Percentiles rank a stretch among this genome's conserved stretches.
phyloP scores from a whole-genome alignment of 345 rosid species.

The Eucalyptus sideroxylon region DNA sequence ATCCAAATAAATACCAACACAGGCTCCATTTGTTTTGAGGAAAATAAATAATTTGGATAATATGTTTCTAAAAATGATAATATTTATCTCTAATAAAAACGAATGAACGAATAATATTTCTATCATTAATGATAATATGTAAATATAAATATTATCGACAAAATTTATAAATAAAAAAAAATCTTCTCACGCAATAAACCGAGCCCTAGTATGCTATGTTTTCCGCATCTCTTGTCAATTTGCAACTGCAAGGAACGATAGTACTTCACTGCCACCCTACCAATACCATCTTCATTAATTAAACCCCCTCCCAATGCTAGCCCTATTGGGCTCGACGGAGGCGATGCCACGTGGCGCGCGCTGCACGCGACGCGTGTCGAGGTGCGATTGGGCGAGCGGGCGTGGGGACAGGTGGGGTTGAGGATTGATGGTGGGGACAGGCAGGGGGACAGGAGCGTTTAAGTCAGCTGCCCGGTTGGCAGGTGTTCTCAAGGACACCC shows the following conservation, averaged over 20 bases:
- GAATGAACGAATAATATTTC: not conserved
- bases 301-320: not conserved
- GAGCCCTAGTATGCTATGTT: not conserved
- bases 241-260: not conserved
- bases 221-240: not conserved
- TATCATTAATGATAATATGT: not conserved
- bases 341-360: not conserved
- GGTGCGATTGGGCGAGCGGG: not conserved
- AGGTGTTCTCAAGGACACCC: constrained; percentile 27
- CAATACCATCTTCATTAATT: not conserved
- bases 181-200: not conserved
- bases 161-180: too few relatives aligned
- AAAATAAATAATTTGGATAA: not conserved
- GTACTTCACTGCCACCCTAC: not conserved
- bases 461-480: constrained; percentile 42
- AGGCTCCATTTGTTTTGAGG: rapidly evolving
- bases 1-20: not conserved
- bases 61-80: not conserved
- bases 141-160: not conserved
- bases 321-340: not conserved
- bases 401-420: not conserved
- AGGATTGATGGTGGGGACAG: constrained; percentile 1
- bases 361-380: not conserved
- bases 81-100: not conserved
- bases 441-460: constrained; percentile 31